Percentiles rank a stretch among this genome's conserved stretches.
Evolutionary conservation across 1,284 basidiomycete genomes (phyloP).

Genomic region (Austroboletus novae-zelandiae): DNA sequence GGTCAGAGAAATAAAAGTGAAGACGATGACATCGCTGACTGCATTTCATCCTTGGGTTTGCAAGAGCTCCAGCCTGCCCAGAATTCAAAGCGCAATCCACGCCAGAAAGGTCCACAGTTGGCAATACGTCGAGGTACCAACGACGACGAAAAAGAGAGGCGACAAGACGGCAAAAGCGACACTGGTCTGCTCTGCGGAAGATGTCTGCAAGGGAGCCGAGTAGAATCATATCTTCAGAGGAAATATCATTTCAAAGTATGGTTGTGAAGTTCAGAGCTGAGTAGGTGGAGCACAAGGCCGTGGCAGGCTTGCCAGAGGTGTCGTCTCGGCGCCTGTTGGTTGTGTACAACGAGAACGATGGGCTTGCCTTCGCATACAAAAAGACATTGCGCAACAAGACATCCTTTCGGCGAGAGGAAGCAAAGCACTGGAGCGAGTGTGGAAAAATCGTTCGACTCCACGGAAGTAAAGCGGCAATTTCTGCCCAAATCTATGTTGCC

Average conservation of each 20-base stretch:
- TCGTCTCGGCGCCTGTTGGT: neutral
- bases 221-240: neutral
- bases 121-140: neutral
- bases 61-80: neutral
- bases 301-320: neutral
- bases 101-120: neutral
- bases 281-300: neutral
- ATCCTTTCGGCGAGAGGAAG: too few relatives aligned
- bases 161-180: neutral
- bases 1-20: neutral
- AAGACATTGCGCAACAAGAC: too few relatives aligned
- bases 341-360: too few relatives aligned
- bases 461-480: too few relatives aligned
- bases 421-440: too few relatives aligned
- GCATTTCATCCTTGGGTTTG: neutral
- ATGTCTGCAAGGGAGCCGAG: neutral
- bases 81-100: neutral
- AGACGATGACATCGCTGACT: neutral
- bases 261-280: neutral
- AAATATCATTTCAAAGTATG: neutral
- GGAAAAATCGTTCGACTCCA: too few relatives aligned
- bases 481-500: too few relatives aligned
- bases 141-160: neutral
- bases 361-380: neutral
- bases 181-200: neutral